Conservation (phyloP, 2,329 filamentous ascomycete genomes). For the Beauveria scarabaeidicola region DNA sequence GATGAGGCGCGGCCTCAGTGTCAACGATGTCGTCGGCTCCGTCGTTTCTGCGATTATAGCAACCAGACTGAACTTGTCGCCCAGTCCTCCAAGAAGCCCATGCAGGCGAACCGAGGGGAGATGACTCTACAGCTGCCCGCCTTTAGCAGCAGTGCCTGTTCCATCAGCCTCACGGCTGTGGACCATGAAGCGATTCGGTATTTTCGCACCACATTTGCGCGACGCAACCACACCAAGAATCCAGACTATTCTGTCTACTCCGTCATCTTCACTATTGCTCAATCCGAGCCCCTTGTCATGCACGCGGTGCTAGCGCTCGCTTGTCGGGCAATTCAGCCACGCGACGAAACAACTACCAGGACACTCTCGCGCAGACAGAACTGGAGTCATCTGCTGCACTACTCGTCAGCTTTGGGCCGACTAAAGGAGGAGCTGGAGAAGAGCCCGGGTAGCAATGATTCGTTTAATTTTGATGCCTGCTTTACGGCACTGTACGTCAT, state of each 20-base stretch:
- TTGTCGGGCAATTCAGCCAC: slow-evolving; percentile 22
- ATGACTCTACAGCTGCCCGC: slow-evolving; percentile 5
- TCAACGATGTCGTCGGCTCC: slow-evolving; percentile 19
- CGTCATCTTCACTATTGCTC: slow-evolving; percentile 26
- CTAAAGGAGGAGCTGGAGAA: slow-evolving; percentile 22
- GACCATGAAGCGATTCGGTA: slow-evolving; percentile 28
- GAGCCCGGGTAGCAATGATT: slow-evolving; percentile 9
- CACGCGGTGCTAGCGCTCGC: slow-evolving; percentile 27
- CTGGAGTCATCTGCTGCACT: slow-evolving; percentile 20
- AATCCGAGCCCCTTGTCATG: slow-evolving; percentile 27
- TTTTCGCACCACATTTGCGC: slow-evolving; percentile 28
- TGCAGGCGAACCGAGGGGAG: neutral
- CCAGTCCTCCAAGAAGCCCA: neutral
- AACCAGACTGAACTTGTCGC: slow-evolving; percentile 13
- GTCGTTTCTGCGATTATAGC: slow-evolving; percentile 21
- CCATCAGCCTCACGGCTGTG: slow-evolving; percentile 19
- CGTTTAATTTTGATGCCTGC: slow-evolving; percentile 23
- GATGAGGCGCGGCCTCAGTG: slow-evolving; percentile 22
- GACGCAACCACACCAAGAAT: slow-evolving; percentile 27
- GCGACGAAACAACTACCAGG: slow-evolving; percentile 12
- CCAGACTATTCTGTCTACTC: slow-evolving; percentile 27
- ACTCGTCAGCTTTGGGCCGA: slow-evolving; percentile 22
- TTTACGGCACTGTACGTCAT: slow-evolving; percentile 26
- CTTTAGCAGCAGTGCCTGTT: slow-evolving; percentile 14
- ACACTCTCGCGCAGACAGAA: neutral